A percentile compares a stretch with the other conserved stretches of the same genome.
phyloP scores from a whole-genome alignment of 345 rosid species.

The Pugionium dolabratum region DNA sequence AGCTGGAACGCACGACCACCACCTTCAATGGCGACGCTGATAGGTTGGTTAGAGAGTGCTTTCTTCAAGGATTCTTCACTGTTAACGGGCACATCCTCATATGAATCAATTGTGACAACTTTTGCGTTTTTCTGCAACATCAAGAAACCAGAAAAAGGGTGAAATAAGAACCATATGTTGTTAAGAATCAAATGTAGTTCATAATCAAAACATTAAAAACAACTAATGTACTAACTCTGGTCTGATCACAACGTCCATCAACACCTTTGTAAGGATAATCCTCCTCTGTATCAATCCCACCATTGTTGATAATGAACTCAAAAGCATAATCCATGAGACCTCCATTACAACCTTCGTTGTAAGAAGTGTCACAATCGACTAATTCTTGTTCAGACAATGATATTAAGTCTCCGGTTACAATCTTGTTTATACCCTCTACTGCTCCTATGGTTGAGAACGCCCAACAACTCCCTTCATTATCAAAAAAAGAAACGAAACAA shows the following conservation, averaged over 20 bases:
- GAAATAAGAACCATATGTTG: neutral
- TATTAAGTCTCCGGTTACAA: conserved; percentile 60
- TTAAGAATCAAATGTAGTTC: neutral
- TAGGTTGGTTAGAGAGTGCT: conserved; percentile 77
- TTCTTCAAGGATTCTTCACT: conserved; percentile 59
- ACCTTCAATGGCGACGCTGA: conserved; percentile 73
- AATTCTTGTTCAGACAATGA: conserved; percentile 78
- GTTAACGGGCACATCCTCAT: conserved; percentile 63
- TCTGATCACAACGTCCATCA: conserved; percentile 54
- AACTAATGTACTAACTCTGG: conserved; percentile 46
- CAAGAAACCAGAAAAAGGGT: neutral
- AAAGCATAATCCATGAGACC: conserved; percentile 86
- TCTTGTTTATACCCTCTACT: conserved; percentile 81
- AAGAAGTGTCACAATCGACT: conserved; percentile 64
- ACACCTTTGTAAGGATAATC: conserved; percentile 69
- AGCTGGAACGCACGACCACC: conserved; percentile 73
- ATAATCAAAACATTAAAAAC: neutral
- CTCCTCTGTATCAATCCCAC: conserved; percentile 70
- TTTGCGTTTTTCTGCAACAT: conserved; percentile 61
- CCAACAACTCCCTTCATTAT: conserved; percentile 80
- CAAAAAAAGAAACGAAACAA: neutral
- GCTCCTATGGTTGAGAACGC: conserved; percentile 84
- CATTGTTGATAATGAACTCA: conserved; percentile 60
- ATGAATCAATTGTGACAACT: conserved; percentile 55
- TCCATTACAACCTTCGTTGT: conserved; percentile 80